Evolutionary conservation across 108 stramenopile genomes (phyloP), one percentile per base, ranked within the genome.

Genomic region (Cyclotella baltica): DNA sequence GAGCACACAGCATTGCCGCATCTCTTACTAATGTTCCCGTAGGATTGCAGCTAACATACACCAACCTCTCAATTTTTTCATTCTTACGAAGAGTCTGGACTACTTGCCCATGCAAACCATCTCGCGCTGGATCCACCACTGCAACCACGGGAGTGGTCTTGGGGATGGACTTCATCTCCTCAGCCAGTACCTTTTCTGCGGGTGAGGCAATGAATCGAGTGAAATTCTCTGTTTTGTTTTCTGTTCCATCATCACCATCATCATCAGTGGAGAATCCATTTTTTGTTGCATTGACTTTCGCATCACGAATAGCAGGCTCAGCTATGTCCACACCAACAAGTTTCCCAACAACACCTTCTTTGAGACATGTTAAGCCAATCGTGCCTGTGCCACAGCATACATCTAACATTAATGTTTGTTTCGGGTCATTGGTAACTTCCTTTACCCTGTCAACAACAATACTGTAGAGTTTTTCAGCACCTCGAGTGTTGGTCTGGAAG

Each of bases 381-480:
- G 96, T 94, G 6, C 98, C 98, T 31, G 98, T 96, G 4, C 98
- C 98, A 77, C 98, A 98, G 84, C 96, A 98, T 0, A 98, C 97
- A 67, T 98, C 98, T 34, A 98, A 81, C 0, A 96, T 72, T 18
- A 95, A 72, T 9, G 82, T 84, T 25, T 77, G 47, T 53, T 81
- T 58, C 18, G 81, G 78, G 61, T 84, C 70, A 18, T 51, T 50
- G 22, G 85, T 88, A 27, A 91, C 85, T 77, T 86, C 87, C 57
- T 70, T 83, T n/a, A 92, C 73, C 53, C 74, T 69, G 30, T 96
- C 92, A 34, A 93, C 86, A 3, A 95, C 92, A 67, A 90, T 83
- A 30, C 78, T 69, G 81, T 96, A 98, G 9, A 98, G 86, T 16
- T 87, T 72, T 62, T 97, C 96, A 0, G 96, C 96, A 31, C 92